Percentiles rank a stretch among this genome's conserved stretches.
Evolutionary conservation across 345 rosid species (phyloP).

Genomic region (Chamaenerion angustifolium): DNA sequence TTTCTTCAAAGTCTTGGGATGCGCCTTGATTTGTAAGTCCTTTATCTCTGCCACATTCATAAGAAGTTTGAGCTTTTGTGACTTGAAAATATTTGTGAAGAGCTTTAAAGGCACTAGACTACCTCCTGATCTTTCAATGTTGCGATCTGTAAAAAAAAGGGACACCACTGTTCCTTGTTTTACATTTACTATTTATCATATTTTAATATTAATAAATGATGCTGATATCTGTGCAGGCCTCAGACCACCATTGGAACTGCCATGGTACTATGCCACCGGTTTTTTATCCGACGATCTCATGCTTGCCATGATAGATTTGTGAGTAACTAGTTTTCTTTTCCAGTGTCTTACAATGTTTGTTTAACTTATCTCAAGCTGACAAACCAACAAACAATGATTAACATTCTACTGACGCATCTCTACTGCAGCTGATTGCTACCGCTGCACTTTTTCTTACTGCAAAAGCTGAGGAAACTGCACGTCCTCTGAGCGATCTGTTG

Average conservation of each 20-base stretch:
- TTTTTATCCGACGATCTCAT: slow-evolving; percentile 66
- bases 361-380: too few relatives aligned
- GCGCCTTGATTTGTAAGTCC: slow-evolving; percentile 56
- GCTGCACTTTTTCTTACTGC: slow-evolving; percentile 74
- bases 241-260: slow-evolving; percentile 63
- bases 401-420: slow-evolving; percentile 1
- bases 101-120: too few relatives aligned
- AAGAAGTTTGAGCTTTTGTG: too few relatives aligned
- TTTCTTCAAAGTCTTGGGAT: slow-evolving; percentile 57
- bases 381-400: too few relatives aligned
- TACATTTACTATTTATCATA: too few relatives aligned
- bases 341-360: too few relatives aligned
- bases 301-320: slow-evolving; percentile 80
- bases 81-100: too few relatives aligned
- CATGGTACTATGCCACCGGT: slow-evolving; percentile 76
- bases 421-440: slow-evolving; percentile 54
- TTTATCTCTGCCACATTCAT: not conserved
- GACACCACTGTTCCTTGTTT: too few relatives aligned
- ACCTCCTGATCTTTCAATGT: too few relatives aligned
- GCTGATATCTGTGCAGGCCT: slow-evolving; percentile 33
- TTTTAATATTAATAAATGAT: too few relatives aligned
- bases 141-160: too few relatives aligned
- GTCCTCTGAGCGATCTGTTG: slow-evolving; percentile 50
- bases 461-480: slow-evolving; percentile 75
- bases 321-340: slow-evolving; percentile 14